Evolutionary conservation across 148 eudicot genomes (phyloP).

Genomic region (Rhododendron griersonianum): DNA sequence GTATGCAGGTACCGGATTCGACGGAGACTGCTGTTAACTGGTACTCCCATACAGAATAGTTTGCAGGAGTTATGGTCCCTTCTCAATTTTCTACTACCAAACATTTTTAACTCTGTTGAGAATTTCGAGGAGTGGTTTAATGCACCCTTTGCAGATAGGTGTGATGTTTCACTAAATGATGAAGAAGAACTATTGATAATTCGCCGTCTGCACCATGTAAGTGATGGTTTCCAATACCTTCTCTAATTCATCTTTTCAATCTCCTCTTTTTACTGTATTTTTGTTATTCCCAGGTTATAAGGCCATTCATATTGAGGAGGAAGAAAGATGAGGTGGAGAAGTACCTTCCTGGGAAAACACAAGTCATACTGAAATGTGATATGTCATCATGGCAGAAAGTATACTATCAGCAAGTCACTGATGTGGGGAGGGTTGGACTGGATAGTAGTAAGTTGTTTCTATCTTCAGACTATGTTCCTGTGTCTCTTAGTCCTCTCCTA

Average conservation of each 20-base stretch:
- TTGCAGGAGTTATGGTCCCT: conserved; percentile 96
- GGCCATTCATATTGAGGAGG: conserved; percentile 97
- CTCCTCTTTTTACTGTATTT: conserved; percentile 8
- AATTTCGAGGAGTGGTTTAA: conserved; percentile 99
- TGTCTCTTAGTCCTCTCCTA: conserved; percentile 1
- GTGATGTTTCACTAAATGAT: conserved; percentile 79
- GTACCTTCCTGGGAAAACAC: conserved; percentile 82
- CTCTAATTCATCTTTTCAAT: background rate
- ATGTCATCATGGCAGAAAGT: conserved; percentile 98
- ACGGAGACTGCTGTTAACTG: conserved; percentile 84
- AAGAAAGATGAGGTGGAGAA: conserved; percentile 98
- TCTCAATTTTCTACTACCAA: conserved; percentile 97
- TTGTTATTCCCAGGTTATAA: conserved; percentile 60
- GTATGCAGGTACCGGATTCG: conserved; percentile 72
- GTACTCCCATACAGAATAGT: conserved; percentile 97
- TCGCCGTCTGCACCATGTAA: conserved; percentile 94
- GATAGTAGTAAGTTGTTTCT: conserved; percentile 48
- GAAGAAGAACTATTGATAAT: conserved; percentile 91
- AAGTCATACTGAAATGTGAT: conserved; percentile 93
- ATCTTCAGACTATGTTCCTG: conserved; percentile 25
- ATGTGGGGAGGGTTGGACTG: conserved; percentile 87
- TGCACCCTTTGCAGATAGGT: conserved; percentile 91
- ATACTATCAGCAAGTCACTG: conserved; percentile 91
- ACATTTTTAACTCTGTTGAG: conserved; percentile 85
- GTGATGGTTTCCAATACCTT: conserved; percentile 17